Percentiles rank a stretch among this genome's conserved stretches.
phyloP scores from a whole-genome alignment of 129 eudicot species.

The Silybum marianum region DNA sequence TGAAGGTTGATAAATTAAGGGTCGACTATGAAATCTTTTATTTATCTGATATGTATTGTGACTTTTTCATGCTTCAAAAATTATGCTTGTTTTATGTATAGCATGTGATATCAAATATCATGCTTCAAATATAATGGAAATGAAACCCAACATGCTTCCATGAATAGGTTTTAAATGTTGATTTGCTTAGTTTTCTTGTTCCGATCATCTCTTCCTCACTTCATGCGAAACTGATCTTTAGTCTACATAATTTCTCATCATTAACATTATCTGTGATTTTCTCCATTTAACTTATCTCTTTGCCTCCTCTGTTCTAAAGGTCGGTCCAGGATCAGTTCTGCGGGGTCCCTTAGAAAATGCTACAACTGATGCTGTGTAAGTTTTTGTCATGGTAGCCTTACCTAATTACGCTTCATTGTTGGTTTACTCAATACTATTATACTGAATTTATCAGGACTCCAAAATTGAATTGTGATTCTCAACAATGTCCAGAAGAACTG shows the following conservation, averaged over 20 bases:
- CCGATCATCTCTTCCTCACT: neutral
- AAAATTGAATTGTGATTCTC: slow-evolving; percentile 68
- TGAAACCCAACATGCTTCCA: neutral
- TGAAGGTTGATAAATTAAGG: neutral
- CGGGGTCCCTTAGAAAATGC: slow-evolving; percentile 88
- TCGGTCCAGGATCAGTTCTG: slow-evolving; percentile 91
- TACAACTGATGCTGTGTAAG: slow-evolving; percentile 74
- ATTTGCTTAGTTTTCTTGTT: neutral
- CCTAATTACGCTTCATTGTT: neutral
- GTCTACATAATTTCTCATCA: neutral
- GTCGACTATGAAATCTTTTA: slow-evolving; percentile 7
- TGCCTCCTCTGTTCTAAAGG: slow-evolving; percentile 46
- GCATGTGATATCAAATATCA: too few species aligned
- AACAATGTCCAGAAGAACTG: slow-evolving; percentile 76
- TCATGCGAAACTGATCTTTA: neutral
- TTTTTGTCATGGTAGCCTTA: slow-evolving; percentile 16
- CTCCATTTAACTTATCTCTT: slow-evolving; percentile 15
- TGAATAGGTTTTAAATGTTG: neutral
- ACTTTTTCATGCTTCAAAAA: neutral
- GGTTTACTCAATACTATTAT: slow-evolving; percentile 4
- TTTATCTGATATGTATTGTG: neutral
- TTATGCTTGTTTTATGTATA: too few species aligned
- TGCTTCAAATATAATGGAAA: too few species aligned
- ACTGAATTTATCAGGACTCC: slow-evolving; percentile 62
- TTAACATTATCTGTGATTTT: neutral